phyloP scores from a whole-genome alignment of 2,329 filamentous ascomycete species.

The Botrytis medusae region DNA sequence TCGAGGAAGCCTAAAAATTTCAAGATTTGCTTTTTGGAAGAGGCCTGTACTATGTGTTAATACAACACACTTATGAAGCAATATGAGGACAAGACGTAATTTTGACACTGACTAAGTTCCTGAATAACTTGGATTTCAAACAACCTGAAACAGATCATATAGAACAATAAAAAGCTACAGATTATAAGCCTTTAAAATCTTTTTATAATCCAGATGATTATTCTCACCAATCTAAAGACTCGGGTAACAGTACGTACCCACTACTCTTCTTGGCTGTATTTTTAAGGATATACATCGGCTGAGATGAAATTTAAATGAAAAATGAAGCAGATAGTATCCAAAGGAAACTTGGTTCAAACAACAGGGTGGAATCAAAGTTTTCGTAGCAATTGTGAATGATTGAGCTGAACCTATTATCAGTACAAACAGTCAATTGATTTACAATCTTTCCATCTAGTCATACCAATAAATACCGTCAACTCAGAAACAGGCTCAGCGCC shows the following conservation, averaged over 20 bases:
- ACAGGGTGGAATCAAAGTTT: slow-evolving; percentile 32
- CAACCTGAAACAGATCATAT: slow-evolving; percentile 14
- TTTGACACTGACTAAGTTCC: no score
- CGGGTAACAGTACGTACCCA: neutral
- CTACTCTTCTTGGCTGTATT: neutral
- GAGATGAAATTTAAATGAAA: slow-evolving; percentile 18
- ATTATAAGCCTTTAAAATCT: neutral
- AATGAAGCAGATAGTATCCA: slow-evolving; percentile 29
- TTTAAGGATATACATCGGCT: neutral
- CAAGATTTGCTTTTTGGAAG: no score
- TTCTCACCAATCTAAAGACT: neutral
- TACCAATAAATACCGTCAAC: neutral
- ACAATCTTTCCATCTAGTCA: neutral
- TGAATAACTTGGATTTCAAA: no score
- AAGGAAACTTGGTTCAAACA: slow-evolving; percentile 32
- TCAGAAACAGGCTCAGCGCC: neutral
- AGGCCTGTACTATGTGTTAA: no score
- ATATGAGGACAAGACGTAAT: no score
- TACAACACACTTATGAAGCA: no score
- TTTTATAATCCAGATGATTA: neutral
- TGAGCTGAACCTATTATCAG: slow-evolving; percentile 12
- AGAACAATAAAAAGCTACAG: neutral
- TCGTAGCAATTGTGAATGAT: neutral
- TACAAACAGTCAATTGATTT: neutral
- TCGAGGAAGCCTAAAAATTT: no score